Percentiles rank a stretch among this genome's conserved stretches.
Evolutionary conservation across 805 yeast genomes (phyloP).

Genomic region (Metschnikowia baotianmanensis): DNA sequence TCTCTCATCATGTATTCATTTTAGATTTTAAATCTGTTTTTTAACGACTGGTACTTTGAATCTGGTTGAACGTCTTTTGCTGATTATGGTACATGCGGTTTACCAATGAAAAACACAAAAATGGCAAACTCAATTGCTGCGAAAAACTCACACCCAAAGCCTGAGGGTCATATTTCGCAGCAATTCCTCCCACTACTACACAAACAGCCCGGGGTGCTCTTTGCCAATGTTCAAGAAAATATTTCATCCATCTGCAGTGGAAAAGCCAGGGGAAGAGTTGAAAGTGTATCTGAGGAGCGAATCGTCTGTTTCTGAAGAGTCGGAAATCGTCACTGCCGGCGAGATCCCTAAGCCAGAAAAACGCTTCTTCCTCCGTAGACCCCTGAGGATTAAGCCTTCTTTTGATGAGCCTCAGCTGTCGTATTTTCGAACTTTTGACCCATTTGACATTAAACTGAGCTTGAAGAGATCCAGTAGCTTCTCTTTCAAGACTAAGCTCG

Average conservation of each 20-base stretch:
- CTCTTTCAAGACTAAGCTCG: slow-evolving; percentile 6
- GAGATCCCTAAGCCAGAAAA: slow-evolving; percentile 13
- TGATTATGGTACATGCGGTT: neutral
- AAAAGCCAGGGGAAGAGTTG: slow-evolving; percentile 4
- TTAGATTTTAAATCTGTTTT: too few species aligned
- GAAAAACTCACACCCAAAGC: too few species aligned
- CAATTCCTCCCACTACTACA: neutral
- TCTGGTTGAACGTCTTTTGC: too few species aligned
- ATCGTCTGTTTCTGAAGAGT: slow-evolving; percentile 11
- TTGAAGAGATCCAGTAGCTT: slow-evolving; percentile 14
- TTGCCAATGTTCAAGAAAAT: slow-evolving; percentile 17
- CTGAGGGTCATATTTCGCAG: too few species aligned
- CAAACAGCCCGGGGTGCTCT: slow-evolving; percentile 5
- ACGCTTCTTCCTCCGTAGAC: slow-evolving; percentile 13
- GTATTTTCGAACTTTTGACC: slow-evolving; percentile 12
- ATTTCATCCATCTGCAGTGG: slow-evolving; percentile 10
- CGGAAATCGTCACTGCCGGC: slow-evolving; percentile 9
- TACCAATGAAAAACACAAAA: too few species aligned
- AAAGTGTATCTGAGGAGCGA: slow-evolving; percentile 1
- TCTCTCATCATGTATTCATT: too few species aligned
- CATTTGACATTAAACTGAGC: slow-evolving; percentile 12
- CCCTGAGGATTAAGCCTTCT: slow-evolving; percentile 1
- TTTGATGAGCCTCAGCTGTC: slow-evolving; percentile 1
- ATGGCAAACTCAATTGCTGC: slow-evolving; percentile 1
- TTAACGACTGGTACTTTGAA: neutral